Conservation (phyloP, 192 early-diverging fungal species). For the Entomortierella beljakovae region DNA sequence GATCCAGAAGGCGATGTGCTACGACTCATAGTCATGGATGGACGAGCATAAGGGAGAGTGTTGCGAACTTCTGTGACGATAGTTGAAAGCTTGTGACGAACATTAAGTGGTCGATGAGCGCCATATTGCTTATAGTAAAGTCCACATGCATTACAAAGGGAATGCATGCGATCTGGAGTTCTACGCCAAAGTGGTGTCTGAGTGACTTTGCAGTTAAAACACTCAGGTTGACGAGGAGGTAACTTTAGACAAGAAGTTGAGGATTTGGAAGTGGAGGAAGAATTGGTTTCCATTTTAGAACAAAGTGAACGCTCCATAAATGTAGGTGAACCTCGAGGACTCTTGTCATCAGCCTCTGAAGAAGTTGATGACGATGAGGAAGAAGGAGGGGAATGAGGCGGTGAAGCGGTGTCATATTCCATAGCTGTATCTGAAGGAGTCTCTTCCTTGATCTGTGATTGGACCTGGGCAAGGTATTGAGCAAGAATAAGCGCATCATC, state of each 20-base stretch:
- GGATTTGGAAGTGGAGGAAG: too few relatives aligned
- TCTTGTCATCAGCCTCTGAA: slow-evolving; percentile 25
- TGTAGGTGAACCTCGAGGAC: slow-evolving; percentile 26
- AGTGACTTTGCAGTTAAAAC: slow-evolving; percentile 82
- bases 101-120: slow-evolving; percentile 65
- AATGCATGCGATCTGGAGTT: slow-evolving; percentile 79
- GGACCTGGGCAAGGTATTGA: slow-evolving; percentile 30
- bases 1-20: slow-evolving; percentile 22
- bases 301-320: slow-evolving; percentile 29
- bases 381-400: slow-evolving; percentile 28
- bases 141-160: slow-evolving; percentile 87
- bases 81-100: slow-evolving; percentile 59
- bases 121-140: slow-evolving; percentile 74
- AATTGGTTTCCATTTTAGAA: not conserved
- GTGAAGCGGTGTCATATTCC: slow-evolving; percentile 30
- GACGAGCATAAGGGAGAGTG: slow-evolving; percentile 42
- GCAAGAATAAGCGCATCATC: slow-evolving; percentile 38
- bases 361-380: slow-evolving; percentile 18
- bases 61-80: slow-evolving; percentile 29
- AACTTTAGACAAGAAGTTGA: too few relatives aligned
- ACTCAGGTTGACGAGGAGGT: slow-evolving; percentile 61
- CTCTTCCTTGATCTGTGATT: slow-evolving; percentile 33
- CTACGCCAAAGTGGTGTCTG: slow-evolving; percentile 85
- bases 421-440: slow-evolving; percentile 9
- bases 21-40: slow-evolving; percentile 8